These are phyloP conservation scores for Dichotomopilus funicola DNA, from an alignment of 2,329 filamentous ascomycete genomes.

Conservation along the genomic window DNA sequence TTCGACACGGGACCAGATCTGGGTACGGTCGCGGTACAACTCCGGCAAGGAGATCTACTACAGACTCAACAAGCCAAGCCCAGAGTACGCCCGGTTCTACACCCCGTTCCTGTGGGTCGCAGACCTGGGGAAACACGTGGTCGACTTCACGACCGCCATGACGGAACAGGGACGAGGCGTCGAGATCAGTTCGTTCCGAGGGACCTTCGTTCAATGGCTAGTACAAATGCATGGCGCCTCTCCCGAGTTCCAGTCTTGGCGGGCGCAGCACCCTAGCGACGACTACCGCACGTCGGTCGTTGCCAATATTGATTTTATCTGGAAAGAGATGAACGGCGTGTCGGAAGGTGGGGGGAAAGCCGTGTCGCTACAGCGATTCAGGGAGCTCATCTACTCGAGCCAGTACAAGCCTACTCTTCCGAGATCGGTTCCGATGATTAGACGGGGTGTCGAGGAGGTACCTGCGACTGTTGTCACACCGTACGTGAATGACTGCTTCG, in stretches of 20 bases:
- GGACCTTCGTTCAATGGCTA: constrained; percentile 54
- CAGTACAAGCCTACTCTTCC: constrained; percentile 25
- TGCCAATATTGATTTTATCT: constrained; percentile 56
- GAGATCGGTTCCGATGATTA: constrained; percentile 1
- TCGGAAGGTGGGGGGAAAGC: constrained; percentile 27
- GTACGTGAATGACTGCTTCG: constrained; percentile 59
- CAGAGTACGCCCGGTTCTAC: constrained; percentile 58
- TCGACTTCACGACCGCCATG: constrained; percentile 54
- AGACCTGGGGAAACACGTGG: constrained; percentile 62
- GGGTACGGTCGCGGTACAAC: constrained; percentile 53
- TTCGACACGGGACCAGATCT: constrained; percentile 50
- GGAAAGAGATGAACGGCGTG: constrained; percentile 54
- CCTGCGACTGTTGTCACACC: constrained; percentile 61
- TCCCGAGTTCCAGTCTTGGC: constrained; percentile 48
- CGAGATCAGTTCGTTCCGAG: constrained; percentile 49
- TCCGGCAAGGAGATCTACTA: constrained; percentile 52
- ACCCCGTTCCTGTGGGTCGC: constrained; percentile 63
- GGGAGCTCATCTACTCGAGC: constrained; percentile 39
- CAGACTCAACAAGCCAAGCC: constrained; percentile 47
- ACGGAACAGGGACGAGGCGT: constrained; percentile 32
- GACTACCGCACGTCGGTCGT: constrained; percentile 61
- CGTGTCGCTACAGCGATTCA: constrained; percentile 39
- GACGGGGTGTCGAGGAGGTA: constrained; percentile 6
- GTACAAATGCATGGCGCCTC: constrained; percentile 36
- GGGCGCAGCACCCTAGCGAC: constrained; percentile 34